Conservation (phyloP, 1,284 basidiomycete genomes). For the Chalciporus sp. region DNA sequence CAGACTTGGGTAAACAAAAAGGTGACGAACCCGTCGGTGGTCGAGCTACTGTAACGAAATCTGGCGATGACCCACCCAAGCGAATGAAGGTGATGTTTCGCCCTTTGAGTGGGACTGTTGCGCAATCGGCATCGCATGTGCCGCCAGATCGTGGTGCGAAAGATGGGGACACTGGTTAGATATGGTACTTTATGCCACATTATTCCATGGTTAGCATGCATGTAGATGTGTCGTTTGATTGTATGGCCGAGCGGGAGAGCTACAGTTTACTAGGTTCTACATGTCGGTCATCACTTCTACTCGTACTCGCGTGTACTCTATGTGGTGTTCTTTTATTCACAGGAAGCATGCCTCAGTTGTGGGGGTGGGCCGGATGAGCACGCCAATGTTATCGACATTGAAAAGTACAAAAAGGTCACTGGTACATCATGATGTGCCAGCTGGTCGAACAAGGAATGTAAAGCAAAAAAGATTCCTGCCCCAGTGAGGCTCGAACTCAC, state of each 20-base stretch:
- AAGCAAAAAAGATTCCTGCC: slow-evolving; percentile 43
- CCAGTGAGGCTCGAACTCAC: slow-evolving; percentile 75
- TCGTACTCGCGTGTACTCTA: slow-evolving; percentile 14
- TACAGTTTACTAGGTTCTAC: not conserved
- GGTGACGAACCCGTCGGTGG: slow-evolving; percentile 25
- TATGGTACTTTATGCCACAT: not conserved
- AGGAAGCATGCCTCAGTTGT: slow-evolving; percentile 1
- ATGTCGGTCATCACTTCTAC: not conserved
- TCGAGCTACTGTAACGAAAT: slow-evolving; percentile 40
- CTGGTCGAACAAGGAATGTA: not conserved
- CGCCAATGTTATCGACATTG: too few relatives aligned
- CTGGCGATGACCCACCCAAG: slow-evolving; percentile 67
- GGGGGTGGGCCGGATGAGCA: slow-evolving; percentile 1
- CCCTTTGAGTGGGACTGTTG: slow-evolving; percentile 38
- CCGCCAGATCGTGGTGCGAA: slow-evolving; percentile 69
- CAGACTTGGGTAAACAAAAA: slow-evolving; percentile 45
- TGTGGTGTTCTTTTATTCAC: slow-evolving; percentile 12
- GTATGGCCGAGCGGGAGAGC: not conserved
- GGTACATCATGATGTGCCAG: too few relatives aligned
- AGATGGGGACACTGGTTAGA: slow-evolving; percentile 73
- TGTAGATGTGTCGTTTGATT: not conserved
- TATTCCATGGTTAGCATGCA: not conserved
- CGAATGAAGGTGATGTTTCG: slow-evolving; percentile 79
- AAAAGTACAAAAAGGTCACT: too few relatives aligned
- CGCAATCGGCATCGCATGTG: slow-evolving; percentile 38